Evolutionary conservation across 352 stramenopile species (phyloP).

Genomic region (Pythium aristosporum): DNA sequence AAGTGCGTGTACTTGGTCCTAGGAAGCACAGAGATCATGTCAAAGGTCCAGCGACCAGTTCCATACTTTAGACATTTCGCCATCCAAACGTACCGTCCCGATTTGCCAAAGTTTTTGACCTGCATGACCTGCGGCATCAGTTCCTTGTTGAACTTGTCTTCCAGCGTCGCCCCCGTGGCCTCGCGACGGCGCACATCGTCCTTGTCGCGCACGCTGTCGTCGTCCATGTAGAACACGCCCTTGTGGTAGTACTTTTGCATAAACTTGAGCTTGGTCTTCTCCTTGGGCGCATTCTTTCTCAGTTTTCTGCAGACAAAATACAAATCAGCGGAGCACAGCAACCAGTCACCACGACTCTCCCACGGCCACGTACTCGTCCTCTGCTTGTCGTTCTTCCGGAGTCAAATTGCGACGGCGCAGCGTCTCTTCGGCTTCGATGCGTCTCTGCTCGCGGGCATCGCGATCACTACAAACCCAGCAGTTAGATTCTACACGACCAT

Average conservation of each 20-base stretch:
- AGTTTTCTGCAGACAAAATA: constrained; percentile 49
- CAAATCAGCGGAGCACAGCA: not conserved
- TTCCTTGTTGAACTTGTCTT: constrained; percentile 94
- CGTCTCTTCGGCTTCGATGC: constrained; percentile 89
- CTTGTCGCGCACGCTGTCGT: constrained; percentile 86
- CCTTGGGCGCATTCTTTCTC: constrained; percentile 76
- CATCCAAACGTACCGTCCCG: constrained; percentile 72
- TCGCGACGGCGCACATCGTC: constrained; percentile 92
- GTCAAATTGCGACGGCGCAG: constrained; percentile 91
- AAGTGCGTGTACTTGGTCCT: constrained; percentile 98
- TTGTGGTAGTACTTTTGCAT: constrained; percentile 99
- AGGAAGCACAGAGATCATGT: constrained; percentile 3
- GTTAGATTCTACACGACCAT: not conserved
- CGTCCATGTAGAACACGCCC: constrained; percentile 97
- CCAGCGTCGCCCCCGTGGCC: constrained; percentile 84
- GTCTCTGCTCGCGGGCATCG: constrained; percentile 71
- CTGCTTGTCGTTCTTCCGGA: constrained; percentile 91
- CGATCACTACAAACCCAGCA: constrained; percentile 52
- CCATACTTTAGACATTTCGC: not conserved
- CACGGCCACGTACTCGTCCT: constrained; percentile 81
- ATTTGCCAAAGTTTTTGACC: constrained; percentile 98
- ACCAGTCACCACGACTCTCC: not conserved
- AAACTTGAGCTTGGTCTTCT: constrained; percentile 92
- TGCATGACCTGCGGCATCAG: constrained; percentile 96
- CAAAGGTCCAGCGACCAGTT: not conserved